Base-by-base conservation (phyloP, 1,139 yeast species). In the Eremothecium cymbalariae region DNA sequence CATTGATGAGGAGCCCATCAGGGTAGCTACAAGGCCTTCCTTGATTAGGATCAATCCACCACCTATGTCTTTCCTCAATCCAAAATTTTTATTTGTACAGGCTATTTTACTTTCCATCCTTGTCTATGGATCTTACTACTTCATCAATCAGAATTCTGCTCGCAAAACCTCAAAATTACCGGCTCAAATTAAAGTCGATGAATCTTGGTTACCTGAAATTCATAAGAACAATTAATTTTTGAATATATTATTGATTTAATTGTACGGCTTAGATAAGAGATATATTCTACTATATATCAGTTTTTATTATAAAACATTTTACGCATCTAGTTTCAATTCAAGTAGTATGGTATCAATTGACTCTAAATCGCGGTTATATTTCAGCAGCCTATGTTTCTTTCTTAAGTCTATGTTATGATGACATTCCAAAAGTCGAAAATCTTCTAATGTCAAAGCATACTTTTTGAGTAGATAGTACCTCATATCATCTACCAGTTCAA, bases 401-500 rank as follows among this genome's bases (percentile, higher is more conserved):
- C 41, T 17, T 8, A 37, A 31, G 14, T 41, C 41, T n/a, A 26
- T 15, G 21, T 38, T 46, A 15, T 39, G 42, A 14, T 46, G 45
- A 8, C 37, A 36, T 19, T 40, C 38, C n/a, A 45, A 27, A 4
- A 41, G 34, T 25, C 44, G 49, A 7, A 51, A 24, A 33, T 53
- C 58, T 7, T 63, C 45, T 41, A 59, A 44, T 51, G 66, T 49
- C 46, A 66, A 38, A 38, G 61, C 37, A 42, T 56, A 42, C 31
- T 57, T 50, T 45, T 64, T 42, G 7, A 55, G 37, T 4, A 82
- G 55, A 45, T 76, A 79, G 54, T 69, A 82, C 41, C 88, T 63
- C 8, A 82, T 76, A 58, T 82, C 94, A 58, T 82, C 94, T 25
- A 82, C 63, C 44, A 82, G 60, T 49, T 82, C 94, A 52, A 82